phyloP scores from a whole-genome alignment of 352 stramenopile species.

The Phytophthora lateralis region DNA sequence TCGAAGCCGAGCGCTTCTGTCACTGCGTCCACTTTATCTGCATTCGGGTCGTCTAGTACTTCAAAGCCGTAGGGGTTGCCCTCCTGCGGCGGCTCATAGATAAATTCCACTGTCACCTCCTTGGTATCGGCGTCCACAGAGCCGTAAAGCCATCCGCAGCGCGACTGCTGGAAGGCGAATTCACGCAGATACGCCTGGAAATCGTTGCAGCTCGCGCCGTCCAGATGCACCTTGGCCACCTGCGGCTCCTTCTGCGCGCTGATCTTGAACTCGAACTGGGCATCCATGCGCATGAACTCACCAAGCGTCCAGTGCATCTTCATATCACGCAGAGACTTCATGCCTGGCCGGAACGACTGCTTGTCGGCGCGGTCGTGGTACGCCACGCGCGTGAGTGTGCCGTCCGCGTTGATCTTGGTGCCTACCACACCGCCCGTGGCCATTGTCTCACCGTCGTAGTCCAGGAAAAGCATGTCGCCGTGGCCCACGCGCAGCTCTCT shows the following conservation, averaged over 20 bases:
- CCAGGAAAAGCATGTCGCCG: constrained; percentile 82
- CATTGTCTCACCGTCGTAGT: constrained; percentile 76
- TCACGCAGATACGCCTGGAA: constrained; percentile 92
- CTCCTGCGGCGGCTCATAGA: constrained; percentile 96
- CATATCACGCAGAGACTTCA: constrained; percentile 96
- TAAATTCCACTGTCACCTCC: constrained; percentile 93
- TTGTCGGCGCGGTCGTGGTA: constrained; percentile 78
- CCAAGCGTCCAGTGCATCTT: constrained; percentile 99
- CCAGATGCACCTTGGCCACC: constrained; percentile 84
- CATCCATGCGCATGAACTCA: constrained; percentile 98
- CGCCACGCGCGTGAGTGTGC: constrained; percentile 75
- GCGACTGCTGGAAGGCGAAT: constrained; percentile 94
- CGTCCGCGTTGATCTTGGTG: constrained; percentile 82
- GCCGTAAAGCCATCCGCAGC: constrained; percentile 95
- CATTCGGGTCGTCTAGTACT: constrained; percentile 92
- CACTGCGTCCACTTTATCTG: constrained; percentile 84
- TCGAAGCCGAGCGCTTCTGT: constrained; percentile 87
- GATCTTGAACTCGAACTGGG: constrained; percentile 98
- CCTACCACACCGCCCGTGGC: constrained; percentile 51
- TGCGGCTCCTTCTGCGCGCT: constrained; percentile 92
- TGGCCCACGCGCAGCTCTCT: constrained; percentile 63
- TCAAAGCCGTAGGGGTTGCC: constrained; percentile 90
- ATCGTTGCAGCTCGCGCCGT: constrained; percentile 87
- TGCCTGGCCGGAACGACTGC: constrained; percentile 94
- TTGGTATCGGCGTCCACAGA: constrained; percentile 86